Evolutionary conservation across 2,329 filamentous ascomycete species (phyloP), one percentile per base, ranked within the genome.

Genomic region (Aspergillus thermomutatus): DNA sequence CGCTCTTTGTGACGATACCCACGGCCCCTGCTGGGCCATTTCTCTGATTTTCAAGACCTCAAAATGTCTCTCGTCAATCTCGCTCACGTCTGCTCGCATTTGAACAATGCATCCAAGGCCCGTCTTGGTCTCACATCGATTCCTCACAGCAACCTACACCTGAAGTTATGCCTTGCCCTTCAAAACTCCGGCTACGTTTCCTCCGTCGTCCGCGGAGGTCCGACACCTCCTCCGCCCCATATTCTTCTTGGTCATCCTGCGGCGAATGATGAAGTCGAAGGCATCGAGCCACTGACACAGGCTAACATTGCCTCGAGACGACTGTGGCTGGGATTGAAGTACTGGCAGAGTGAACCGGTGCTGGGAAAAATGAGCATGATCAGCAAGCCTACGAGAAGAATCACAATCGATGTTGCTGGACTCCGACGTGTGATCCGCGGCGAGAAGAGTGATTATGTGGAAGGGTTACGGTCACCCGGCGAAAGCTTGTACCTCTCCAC

Each of bases 241-340:
- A 80, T 83, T 0, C 74, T 82, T 26, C 79, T 85, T 11, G 83
- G 83, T 60, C 73, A 76, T 55, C 76, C 79, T 3, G 71, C 75
- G 4, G 69, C 69, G n/a, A 73, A 71, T 43, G 71, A 75, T 46
- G 70, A 75, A 58, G 52, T 65, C 63, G 56, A 70, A 59, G 64
- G 66, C 49, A 51, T 75, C 34, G 79, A 84, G 64, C 79, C 79
- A 14, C 80, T 90, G 56, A 91, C 87, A 49, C 79, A 80, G 60
- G 80, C 79, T 66, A 96, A 95, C 75, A 84, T 91, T 40, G 83
- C 91, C 4, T 82, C 80, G 41, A 83, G 90, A 70, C 82, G 92
- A 58, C 78, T 97, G 63, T 97, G 92, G 92, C 76, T 97, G 11
- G 91, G 91, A 1, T 79, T 96, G 68, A 96, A 96, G 79, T 96